Evolutionary conservation across 495 filamentous ascomycete species (phyloP), one percentile per base, ranked within the genome.

Genomic region (Annulohypoxylon nitens): DNA sequence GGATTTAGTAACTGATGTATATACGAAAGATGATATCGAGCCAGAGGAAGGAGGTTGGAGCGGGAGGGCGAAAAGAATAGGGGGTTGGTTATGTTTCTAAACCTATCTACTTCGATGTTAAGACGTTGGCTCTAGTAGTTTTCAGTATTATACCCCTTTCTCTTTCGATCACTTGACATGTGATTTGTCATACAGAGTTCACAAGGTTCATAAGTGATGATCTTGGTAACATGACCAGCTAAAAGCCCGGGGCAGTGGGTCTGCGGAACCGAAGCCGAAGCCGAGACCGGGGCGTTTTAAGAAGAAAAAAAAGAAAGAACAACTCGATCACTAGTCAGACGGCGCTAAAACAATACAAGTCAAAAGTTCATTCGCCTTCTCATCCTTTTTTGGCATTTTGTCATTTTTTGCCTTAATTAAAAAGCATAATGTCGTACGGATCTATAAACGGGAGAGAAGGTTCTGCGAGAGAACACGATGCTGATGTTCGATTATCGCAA

Each of bases 1-100:
- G 53, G 90, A 91, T 72, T 84, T 91, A 9, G 67, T 74, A 12
- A 70, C 72, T 10, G 72, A 74, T 61, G 72, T 74, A 48, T 74
- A 74, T 54, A 74, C 72, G 50, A 74, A 71, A 37, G 74, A 65
- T 30, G 76, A 75, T 10, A 51, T 71, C 7, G 71, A 69, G 18
- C 51, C 68, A 20, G 65, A 75, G 2, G 66, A 71, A 34, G 18
- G 26, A 2, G 74, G 75, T 45, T 70, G 62, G 67, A 37, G 53
- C 3, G 61, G 58, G 36, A 63, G 59, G 20, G 58, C 36, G 30
- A 75, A 64, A 26, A 67, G 66, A 16, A 59, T 74, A 0, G 72
- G 67, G 14, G 72, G 72, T 18, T 74, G 72, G 72, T 57, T 74
- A 18, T 74, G 72, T 45, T 74, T 74, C 36, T 74, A 61, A 51